Evolutionary conservation across 1,139 yeast genomes (phyloP).

Genomic region (Suhomyces maxii): DNA sequence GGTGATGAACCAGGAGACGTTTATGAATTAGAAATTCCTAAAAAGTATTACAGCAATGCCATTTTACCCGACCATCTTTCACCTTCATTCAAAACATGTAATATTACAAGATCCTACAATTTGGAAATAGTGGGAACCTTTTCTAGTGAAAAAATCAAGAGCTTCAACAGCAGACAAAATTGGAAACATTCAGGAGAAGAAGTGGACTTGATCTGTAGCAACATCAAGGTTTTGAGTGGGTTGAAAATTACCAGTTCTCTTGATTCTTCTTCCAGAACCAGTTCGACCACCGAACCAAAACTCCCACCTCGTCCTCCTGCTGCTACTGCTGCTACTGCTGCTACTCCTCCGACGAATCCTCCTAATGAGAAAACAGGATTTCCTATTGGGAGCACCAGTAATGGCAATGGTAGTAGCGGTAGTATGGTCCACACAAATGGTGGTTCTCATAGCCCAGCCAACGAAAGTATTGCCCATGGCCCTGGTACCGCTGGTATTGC

Average conservation of each 20-base stretch:
- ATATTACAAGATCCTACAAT: conserved; percentile 50
- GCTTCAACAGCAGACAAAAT: conserved; percentile 22
- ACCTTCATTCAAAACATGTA: conserved; percentile 61
- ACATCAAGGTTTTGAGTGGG: conserved; percentile 46
- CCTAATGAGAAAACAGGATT: background rate
- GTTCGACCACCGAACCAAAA: background rate
- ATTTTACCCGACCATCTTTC: conserved; percentile 50
- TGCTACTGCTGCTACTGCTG: background rate
- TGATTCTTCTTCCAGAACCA: conserved; percentile 10
- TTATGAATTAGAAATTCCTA: conserved; percentile 50
- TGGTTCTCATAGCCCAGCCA: too few species aligned
- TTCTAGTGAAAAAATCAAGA: conserved; percentile 30
- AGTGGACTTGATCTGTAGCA: conserved; percentile 36
- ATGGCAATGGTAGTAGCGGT: too few species aligned
- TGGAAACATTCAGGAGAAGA: conserved; percentile 22
- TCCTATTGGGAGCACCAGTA: too few species aligned
- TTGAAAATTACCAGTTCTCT: conserved; percentile 24
- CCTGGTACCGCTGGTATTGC: too few species aligned
- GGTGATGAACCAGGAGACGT: conserved; percentile 18
- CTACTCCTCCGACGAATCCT: background rate
- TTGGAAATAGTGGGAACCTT: conserved; percentile 48
- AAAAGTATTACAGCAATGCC: conserved; percentile 38
- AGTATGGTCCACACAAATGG: too few species aligned
- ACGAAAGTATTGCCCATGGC: too few species aligned
- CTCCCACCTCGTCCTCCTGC: conserved; percentile 2